Conservation (phyloP, 2,329 filamentous ascomycete species). For the Xylariales sp. region DNA sequence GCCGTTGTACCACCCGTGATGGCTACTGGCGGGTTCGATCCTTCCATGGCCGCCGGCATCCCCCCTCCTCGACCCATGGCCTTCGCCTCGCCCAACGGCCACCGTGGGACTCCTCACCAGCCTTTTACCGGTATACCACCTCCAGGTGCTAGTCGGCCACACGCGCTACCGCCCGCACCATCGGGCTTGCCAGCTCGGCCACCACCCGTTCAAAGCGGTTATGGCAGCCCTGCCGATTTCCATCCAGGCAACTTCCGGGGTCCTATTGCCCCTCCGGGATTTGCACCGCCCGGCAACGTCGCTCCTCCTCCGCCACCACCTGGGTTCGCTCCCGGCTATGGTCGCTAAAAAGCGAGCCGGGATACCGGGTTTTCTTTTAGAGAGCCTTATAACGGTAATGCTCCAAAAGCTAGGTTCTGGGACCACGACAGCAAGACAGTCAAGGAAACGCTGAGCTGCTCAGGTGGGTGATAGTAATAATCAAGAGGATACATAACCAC, state of each 20-base stretch:
- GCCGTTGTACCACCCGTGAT: constrained; percentile 44
- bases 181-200: constrained; percentile 72
- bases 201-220: constrained; percentile 75
- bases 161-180: constrained; percentile 67
- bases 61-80: constrained; percentile 55
- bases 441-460: constrained; percentile 2
- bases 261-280: constrained; percentile 59
- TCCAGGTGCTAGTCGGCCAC: constrained; percentile 47
- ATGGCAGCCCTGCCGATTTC: constrained; percentile 71
- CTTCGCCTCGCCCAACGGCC: constrained; percentile 47
- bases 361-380: neutral
- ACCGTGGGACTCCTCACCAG: constrained; percentile 49
- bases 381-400: neutral
- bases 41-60: constrained; percentile 49
- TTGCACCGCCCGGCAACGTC: constrained; percentile 51
- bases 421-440: neutral
- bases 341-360: constrained; percentile 38
- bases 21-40: constrained; percentile 45
- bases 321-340: constrained; percentile 47
- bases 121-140: constrained; percentile 53
- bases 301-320: constrained; percentile 46
- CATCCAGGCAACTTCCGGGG: constrained; percentile 59
- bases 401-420: neutral
- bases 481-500: constrained; percentile 6
- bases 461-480: neutral